Percentiles rank a stretch among this genome's conserved stretches.
phyloP scores from a whole-genome alignment of 129 eudicot species.

The Logfia minima region DNA sequence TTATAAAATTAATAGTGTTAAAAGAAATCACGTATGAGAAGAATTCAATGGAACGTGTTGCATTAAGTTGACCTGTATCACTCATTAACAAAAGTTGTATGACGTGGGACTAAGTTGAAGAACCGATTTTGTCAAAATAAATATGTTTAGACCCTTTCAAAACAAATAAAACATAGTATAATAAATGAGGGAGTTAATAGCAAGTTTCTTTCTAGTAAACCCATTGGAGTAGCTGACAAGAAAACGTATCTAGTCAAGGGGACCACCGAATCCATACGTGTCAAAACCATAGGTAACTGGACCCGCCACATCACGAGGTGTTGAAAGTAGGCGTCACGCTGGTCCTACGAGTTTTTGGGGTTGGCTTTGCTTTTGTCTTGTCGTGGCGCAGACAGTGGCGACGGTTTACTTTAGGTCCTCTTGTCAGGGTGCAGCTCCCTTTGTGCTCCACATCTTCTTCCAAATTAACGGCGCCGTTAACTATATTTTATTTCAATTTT shows the following conservation, averaged over 20 bases:
- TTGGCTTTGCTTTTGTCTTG: conserved; percentile 4
- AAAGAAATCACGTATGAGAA: no score
- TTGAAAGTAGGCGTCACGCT: conserved; percentile 34
- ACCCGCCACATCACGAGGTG: conserved; percentile 26
- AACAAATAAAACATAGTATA: not conserved
- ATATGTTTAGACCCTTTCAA: not conserved
- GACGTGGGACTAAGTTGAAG: not conserved
- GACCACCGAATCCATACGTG: conserved; percentile 31
- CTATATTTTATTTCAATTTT: not conserved
- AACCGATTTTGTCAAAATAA: not conserved
- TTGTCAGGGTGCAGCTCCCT: conserved; percentile 17
- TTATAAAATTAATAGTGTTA: no score
- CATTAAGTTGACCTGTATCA: no score
- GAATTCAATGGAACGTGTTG: no score
- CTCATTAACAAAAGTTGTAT: no score
- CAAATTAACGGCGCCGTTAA: conserved; percentile 26
- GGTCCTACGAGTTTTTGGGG: conserved; percentile 29
- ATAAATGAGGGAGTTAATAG: conserved; percentile 11
- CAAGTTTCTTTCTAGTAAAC: conserved; percentile 5
- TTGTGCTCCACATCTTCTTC: not conserved
- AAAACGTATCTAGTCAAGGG: conserved; percentile 29
- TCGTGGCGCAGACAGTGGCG: conserved; percentile 29
- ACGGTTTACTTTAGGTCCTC: conserved; percentile 16
- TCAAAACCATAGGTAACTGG: not conserved
- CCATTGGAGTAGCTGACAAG: conserved; percentile 27